Evolutionary conservation across 2,329 filamentous ascomycete genomes (phyloP).

Genomic region (Talaromyces funiculosus): DNA sequence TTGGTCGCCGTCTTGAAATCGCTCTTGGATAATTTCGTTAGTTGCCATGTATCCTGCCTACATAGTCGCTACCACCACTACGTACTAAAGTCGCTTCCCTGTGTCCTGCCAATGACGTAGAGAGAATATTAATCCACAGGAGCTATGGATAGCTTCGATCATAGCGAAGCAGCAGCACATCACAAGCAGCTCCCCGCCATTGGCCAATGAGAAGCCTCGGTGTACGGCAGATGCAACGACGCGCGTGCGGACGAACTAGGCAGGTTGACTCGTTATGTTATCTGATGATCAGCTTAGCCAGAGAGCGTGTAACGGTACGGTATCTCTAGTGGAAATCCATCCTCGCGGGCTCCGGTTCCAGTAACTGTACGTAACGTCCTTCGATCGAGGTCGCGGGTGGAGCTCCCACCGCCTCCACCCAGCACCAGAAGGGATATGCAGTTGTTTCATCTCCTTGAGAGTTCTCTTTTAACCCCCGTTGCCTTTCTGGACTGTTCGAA

Average conservation of each 20-base stretch:
- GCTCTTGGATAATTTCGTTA: no score
- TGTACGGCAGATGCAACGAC: neutral
- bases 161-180: neutral
- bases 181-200: neutral
- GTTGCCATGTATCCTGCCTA: no score
- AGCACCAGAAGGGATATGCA: neutral
- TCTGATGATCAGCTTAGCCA: neutral
- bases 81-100: neutral
- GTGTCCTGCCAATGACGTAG: neutral
- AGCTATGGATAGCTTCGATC: neutral
- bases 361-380: neutral
- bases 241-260: neutral
- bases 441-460: neutral
- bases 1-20: neutral
- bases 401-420: slow-evolving; percentile 3
- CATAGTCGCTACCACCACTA: no score
- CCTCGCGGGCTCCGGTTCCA: neutral
- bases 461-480: neutral
- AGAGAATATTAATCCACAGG: no score
- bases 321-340: neutral
- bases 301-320: neutral
- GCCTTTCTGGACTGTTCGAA: slow-evolving; percentile 57
- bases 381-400: neutral
- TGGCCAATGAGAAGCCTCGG: neutral
- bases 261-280: neutral